These are phyloP conservation scores for Teratosphaeria viscida DNA, from an alignment of 2,329 filamentous ascomycete species.

Conservation along the genomic window DNA sequence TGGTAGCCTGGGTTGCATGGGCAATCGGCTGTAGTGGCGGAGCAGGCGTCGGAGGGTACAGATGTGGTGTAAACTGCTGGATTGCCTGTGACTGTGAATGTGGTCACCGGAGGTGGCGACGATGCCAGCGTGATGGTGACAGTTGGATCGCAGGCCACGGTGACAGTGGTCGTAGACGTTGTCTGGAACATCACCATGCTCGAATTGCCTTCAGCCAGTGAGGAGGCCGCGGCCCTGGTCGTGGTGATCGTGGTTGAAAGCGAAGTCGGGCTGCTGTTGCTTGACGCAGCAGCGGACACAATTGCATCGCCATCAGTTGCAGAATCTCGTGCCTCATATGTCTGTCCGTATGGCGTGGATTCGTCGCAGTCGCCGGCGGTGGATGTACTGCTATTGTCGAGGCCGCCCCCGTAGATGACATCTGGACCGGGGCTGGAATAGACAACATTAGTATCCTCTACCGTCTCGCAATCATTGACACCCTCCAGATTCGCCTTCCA, in stretches of 20 bases:
- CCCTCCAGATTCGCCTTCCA: conserved; percentile 34
- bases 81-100: conserved; percentile 13
- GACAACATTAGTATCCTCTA: conserved; percentile 28
- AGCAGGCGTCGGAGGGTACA: neutral
- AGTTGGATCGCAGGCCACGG: neutral
- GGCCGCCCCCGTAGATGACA: conserved; percentile 29
- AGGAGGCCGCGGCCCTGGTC: neutral
- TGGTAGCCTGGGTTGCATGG: neutral
- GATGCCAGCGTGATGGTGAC: neutral
- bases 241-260: neutral
- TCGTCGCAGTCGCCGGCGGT: conserved; percentile 23
- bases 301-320: neutral
- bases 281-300: neutral
- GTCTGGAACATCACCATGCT: neutral
- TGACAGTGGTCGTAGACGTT: neutral
- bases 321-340: conserved; percentile 10
- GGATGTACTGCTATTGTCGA: conserved; percentile 18
- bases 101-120: conserved; percentile 8
- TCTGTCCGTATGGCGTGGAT: conserved; percentile 17
- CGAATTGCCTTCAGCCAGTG: neutral
- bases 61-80: conserved; percentile 6
- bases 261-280: neutral
- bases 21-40: neutral
- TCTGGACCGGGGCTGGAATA: conserved; percentile 33
- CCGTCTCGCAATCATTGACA: conserved; percentile 31